phyloP scores from a whole-genome alignment of 129 eudicot genomes.

The Tagetes erecta region DNA sequence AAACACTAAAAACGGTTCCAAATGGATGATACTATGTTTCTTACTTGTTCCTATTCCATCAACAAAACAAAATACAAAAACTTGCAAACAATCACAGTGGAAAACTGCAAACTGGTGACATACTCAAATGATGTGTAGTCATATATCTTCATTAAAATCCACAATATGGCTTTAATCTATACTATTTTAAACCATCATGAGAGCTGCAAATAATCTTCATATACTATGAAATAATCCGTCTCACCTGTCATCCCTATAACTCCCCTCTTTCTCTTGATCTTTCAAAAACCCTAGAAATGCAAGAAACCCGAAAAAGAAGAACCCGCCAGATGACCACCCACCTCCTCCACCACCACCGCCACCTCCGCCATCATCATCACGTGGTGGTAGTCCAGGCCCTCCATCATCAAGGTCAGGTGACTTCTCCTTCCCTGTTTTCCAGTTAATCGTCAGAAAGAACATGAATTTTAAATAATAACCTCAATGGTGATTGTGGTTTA shows the following conservation, averaged over 20 bases:
- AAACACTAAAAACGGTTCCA: too few relatives aligned
- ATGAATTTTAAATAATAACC: background rate
- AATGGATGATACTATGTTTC: background rate
- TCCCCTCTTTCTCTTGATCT: constrained; percentile 60
- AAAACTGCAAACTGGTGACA: background rate
- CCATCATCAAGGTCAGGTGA: constrained; percentile 92
- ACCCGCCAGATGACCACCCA: constrained; percentile 68
- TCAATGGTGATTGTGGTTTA: too few relatives aligned
- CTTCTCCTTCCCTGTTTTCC: constrained; percentile 70
- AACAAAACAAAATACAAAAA: background rate
- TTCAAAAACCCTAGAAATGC: constrained; percentile 69
- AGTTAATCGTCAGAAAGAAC: constrained; percentile 10
- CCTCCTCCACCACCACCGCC: constrained; percentile 90
- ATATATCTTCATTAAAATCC: constrained; percentile 20
- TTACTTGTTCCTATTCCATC: background rate
- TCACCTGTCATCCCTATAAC: constrained; percentile 30
- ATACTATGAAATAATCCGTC: background rate
- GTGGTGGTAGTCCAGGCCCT: constrained; percentile 79
- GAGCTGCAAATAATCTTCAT: background rate
- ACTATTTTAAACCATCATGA: background rate
- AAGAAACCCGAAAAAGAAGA: constrained; percentile 87
- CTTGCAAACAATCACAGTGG: constrained; percentile 4
- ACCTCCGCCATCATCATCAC: constrained; percentile 88
- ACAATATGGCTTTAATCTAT: constrained; percentile 10
- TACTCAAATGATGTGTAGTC: background rate